phyloP scores from a whole-genome alignment of 164 flowering plant genomes.

The Litsea cubeba region DNA sequence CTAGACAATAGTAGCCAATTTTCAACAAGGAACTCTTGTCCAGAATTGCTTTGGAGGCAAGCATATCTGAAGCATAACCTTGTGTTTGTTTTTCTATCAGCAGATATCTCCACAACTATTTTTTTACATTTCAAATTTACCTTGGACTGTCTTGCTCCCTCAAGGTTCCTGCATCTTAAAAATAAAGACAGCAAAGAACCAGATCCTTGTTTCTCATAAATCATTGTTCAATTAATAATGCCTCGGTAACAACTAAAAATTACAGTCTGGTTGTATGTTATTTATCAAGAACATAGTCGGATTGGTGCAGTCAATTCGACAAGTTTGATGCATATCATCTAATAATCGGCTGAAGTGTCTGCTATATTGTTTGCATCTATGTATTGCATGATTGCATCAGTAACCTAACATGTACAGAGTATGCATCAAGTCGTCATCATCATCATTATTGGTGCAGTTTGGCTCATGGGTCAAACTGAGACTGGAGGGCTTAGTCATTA shows the following conservation, averaged over 20 bases:
- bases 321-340: too few relatives aligned
- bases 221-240: too few relatives aligned
- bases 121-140: neutral
- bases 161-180: neutral
- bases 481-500: neutral
- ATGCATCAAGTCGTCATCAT: too few relatives aligned
- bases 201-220: neutral
- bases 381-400: too few relatives aligned
- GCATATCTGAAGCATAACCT: neutral
- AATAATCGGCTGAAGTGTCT: too few relatives aligned
- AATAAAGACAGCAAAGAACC: neutral
- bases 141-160: neutral
- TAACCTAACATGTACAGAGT: too few relatives aligned
- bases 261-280: too few relatives aligned
- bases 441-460: too few relatives aligned
- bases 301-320: too few relatives aligned
- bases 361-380: too few relatives aligned
- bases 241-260: too few relatives aligned
- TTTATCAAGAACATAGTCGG: too few relatives aligned
- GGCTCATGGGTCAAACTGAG: neutral
- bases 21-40: slow-evolving; percentile 60
- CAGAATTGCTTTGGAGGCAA: slow-evolving; percentile 97
- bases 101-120: neutral
- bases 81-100: neutral
- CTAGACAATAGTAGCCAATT: slow-evolving; percentile 36